Conservation (phyloP, 345 rosid genomes). For the Corchorus olitorius region DNA sequence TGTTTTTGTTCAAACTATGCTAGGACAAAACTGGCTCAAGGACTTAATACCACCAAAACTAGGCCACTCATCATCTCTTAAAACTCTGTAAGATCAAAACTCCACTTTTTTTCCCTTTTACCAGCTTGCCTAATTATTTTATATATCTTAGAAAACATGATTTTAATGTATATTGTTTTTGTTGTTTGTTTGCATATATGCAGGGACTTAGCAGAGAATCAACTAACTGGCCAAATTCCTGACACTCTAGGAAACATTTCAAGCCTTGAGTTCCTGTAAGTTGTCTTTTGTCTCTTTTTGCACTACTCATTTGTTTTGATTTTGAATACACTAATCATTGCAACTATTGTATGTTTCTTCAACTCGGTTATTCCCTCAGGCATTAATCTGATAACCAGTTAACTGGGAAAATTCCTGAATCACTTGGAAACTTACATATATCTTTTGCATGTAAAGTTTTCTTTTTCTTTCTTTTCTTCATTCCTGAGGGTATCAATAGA, state of each 20-base stretch:
- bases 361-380: background rate
- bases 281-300: background rate
- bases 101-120: background rate
- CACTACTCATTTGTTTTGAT: background rate
- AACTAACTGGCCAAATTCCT: background rate
- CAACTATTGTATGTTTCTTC: background rate
- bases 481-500: background rate
- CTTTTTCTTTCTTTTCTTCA: background rate
- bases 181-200: background rate
- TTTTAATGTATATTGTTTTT: background rate
- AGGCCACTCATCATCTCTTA: background rate
- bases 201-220: slow-evolving; percentile 13
- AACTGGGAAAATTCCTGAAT: slow-evolving; percentile 3
- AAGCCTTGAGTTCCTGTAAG: slow-evolving; percentile 11
- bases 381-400: slow-evolving; percentile 14
- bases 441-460: background rate
- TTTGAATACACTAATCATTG: background rate
- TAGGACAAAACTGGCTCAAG: slow-evolving; percentile 3
- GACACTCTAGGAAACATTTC: slow-evolving; percentile 17
- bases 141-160: background rate
- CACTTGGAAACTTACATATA: slow-evolving; percentile 10
- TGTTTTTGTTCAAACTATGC: background rate
- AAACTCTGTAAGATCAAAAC: background rate
- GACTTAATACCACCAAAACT: slow-evolving; percentile 10
- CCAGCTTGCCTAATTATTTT: too few relatives aligned